A percentile compares a stretch with the other conserved stretches of the same genome.
Conservation (phyloP, 192 early-diverging fungal genomes). For the Umbelopsis isabellina region DNA sequence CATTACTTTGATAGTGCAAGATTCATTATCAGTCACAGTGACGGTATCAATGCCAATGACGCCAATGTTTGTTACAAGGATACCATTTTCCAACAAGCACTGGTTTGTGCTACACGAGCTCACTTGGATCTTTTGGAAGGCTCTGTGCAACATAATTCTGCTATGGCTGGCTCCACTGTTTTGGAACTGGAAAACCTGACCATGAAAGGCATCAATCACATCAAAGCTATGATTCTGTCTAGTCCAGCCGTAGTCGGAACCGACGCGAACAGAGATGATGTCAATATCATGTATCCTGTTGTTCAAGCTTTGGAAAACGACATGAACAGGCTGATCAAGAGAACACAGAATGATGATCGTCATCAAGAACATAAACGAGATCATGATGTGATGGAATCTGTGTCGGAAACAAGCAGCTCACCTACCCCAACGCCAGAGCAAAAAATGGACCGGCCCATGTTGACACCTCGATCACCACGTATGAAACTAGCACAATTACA, state of each 20-base stretch:
- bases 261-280: background rate
- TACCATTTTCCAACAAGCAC: slow-evolving; percentile 10
- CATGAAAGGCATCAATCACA: background rate
- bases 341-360: background rate
- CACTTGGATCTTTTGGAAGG: slow-evolving; percentile 6
- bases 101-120: slow-evolving; percentile 14
- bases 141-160: slow-evolving; percentile 1
- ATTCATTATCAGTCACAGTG: background rate
- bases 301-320: background rate
- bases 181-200: slow-evolving; percentile 2
- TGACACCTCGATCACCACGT: slow-evolving; percentile 11
- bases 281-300: background rate
- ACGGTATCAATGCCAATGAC: background rate
- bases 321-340: background rate
- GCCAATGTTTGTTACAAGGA: slow-evolving; percentile 16
- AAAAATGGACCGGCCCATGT: background rate
- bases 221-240: background rate
- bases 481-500: slow-evolving; percentile 4
- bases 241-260: background rate
- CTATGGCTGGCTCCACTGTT: background rate
- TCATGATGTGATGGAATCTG: slow-evolving; percentile 17
- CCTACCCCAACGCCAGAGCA: slow-evolving; percentile 8
- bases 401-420: slow-evolving; percentile 1
- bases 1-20: slow-evolving; percentile 10
- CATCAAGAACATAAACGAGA: slow-evolving; percentile 5